A percentile compares a stretch with the other conserved stretches of the same genome.
These are phyloP conservation scores for Hyaloscypha bicolor DNA, from an alignment of 495 filamentous ascomycete species.

Conservation along the genomic window DNA sequence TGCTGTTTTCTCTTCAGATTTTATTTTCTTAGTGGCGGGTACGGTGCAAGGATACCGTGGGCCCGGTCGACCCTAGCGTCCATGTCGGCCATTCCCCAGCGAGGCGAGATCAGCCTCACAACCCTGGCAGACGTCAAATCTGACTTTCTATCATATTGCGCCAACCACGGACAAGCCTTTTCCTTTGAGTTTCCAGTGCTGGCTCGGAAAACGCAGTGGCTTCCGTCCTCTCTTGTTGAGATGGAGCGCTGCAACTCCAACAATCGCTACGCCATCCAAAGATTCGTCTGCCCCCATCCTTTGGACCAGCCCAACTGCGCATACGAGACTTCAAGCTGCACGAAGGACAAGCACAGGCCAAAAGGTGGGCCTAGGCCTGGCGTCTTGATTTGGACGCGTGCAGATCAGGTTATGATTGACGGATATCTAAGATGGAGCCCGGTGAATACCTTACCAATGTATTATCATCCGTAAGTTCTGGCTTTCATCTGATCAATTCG, in stretches of 20 bases:
- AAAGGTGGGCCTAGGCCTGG: background rate
- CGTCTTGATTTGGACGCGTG: background rate
- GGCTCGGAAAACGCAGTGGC: background rate
- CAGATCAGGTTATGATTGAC: background rate
- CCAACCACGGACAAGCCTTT: background rate
- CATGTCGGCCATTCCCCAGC: background rate
- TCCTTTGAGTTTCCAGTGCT: background rate
- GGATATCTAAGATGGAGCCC: constrained; percentile 28
- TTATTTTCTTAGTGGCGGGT: background rate
- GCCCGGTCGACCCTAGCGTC: too few relatives aligned
- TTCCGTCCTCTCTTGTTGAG: constrained; percentile 13
- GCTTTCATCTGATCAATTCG: background rate
- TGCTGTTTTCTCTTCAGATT: too few relatives aligned
- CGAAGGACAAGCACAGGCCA: background rate
- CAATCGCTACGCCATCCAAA: constrained; percentile 23
- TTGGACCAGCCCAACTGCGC: background rate
- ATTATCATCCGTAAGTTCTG: constrained; percentile 32
- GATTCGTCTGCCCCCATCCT: background rate
- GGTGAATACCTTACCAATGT: constrained; percentile 37
- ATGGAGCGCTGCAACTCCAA: constrained; percentile 31
- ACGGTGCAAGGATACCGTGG: too few relatives aligned
- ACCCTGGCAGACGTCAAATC: background rate
- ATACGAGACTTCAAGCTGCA: constrained; percentile 1
- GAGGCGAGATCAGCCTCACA: background rate
- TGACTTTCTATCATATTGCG: background rate